A percentile compares a stretch with the other conserved stretches of the same genome.
These are phyloP conservation scores for Xylaria sp. DNA, from an alignment of 2,329 filamentous ascomycete genomes.

Conservation along the genomic window DNA sequence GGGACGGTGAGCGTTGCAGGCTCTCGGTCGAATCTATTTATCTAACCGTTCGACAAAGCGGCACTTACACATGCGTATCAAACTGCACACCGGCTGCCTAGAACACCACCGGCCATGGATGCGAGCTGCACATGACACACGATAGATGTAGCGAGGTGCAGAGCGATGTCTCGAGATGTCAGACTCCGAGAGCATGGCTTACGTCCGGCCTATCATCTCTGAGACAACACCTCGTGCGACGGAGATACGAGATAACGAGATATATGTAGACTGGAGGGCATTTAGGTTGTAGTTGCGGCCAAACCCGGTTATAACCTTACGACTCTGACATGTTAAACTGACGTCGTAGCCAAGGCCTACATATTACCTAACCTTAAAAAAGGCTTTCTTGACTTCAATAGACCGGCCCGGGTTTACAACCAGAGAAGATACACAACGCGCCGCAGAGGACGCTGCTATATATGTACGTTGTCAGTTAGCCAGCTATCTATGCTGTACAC, in stretches of 20 bases:
- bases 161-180: too few relatives aligned
- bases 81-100: too few relatives aligned
- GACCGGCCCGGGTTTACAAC: background rate
- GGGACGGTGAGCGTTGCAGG: background rate
- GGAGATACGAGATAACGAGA: conserved; percentile 5
- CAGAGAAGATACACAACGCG: too few relatives aligned
- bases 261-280: background rate
- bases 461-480: too few relatives aligned
- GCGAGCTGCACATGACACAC: too few relatives aligned
- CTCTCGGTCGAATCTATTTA: background rate
- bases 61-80: too few relatives aligned
- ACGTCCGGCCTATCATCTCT: background rate
- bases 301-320: background rate
- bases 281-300: background rate
- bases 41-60: too few relatives aligned
- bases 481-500: too few relatives aligned
- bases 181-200: too few relatives aligned
- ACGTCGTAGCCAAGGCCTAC: background rate
- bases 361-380: conserved; percentile 15
- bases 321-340: background rate
- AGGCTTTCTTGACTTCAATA: conserved; percentile 2
- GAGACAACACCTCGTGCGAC: conserved; percentile 3
- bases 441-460: too few relatives aligned
- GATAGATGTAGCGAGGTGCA: background rate
- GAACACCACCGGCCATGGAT: too few relatives aligned